Evolutionary conservation across 208 protist genomes (phyloP).

Genomic region (Leishmania mexicana): DNA sequence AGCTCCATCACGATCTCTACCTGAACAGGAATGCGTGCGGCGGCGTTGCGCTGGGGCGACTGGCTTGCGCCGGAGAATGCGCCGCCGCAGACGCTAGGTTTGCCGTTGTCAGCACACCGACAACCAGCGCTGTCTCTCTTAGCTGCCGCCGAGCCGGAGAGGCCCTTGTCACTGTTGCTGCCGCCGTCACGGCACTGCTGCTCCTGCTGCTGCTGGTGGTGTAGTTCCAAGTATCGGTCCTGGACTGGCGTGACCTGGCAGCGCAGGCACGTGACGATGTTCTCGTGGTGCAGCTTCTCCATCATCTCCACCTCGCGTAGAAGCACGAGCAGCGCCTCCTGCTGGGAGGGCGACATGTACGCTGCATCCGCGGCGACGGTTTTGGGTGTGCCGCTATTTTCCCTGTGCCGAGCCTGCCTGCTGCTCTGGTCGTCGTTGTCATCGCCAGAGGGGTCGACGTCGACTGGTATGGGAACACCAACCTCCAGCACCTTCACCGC

Average conservation of each 20-base stretch:
- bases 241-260: conserved; percentile 67
- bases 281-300: conserved; percentile 69
- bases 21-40: conserved; percentile 34
- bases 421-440: neutral
- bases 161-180: neutral
- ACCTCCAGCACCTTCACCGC: conserved; percentile 87
- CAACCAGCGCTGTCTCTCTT: neutral
- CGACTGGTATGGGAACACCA: conserved; percentile 13
- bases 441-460: neutral
- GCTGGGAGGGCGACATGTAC: conserved; percentile 45
- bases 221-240: conserved; percentile 31
- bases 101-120: neutral
- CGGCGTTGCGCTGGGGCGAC: conserved; percentile 12
- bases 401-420: neutral
- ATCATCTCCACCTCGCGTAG: conserved; percentile 85
- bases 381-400: neutral
- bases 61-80: neutral
- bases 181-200: neutral
- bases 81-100: neutral
- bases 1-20: conserved; percentile 91
- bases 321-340: conserved; percentile 39
- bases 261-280: conserved; percentile 85
- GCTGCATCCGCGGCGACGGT: conserved; percentile 13
- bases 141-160: neutral
- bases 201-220: conserved; percentile 21